Base-by-base conservation (phyloP, 441 rosid species). In the Gossypium davidsonii region DNA sequence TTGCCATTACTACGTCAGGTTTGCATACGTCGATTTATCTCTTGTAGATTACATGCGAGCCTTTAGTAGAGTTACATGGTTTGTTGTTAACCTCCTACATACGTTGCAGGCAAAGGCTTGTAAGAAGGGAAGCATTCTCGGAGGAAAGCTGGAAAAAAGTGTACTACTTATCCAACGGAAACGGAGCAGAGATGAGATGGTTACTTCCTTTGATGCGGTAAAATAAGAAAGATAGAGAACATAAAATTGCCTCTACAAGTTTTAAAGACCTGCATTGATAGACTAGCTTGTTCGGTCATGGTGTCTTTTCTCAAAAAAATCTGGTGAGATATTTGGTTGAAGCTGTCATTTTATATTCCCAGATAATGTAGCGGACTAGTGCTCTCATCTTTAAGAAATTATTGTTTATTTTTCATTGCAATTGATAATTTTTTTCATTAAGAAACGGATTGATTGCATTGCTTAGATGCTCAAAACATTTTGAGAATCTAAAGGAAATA, bases 1-100 rank as follows among this genome's bases (percentile, higher is more conserved):
- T 80, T 90, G 87, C 85, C 91, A 89, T 77, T 92, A 95, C 83
- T 91, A 95, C 87, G 91, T 88, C 18, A 88, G 99, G 98, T 95
- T 82, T 77, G 79, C 57, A 49, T 20, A 15, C 1, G 31, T 48
- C 0, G 10, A 56, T 28, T 6, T n/a, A 28, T 26, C 65, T 12
- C 3, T 59, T 59, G 3, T 26, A 58, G 31, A 58, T 58, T 58
- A 58, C 18, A 6, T 58, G 37, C 0, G 10, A 7, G 31, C 39
- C 34, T 25, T 25, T 17, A 55, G 73, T 17, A 55, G 73, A 55
- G 63, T 20, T 60, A 49, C 25, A 10, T 26, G 31, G 10, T 10
- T 46, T 31, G 61, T 14, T 61, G 12, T 70, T 46, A 31, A 28
- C 9, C 8, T 51, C 12, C 5, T 0, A 18, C 59, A 2, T 8